Conservation (phyloP, 2,329 filamentous ascomycete genomes). For the Ceratocystis harringtonii region DNA sequence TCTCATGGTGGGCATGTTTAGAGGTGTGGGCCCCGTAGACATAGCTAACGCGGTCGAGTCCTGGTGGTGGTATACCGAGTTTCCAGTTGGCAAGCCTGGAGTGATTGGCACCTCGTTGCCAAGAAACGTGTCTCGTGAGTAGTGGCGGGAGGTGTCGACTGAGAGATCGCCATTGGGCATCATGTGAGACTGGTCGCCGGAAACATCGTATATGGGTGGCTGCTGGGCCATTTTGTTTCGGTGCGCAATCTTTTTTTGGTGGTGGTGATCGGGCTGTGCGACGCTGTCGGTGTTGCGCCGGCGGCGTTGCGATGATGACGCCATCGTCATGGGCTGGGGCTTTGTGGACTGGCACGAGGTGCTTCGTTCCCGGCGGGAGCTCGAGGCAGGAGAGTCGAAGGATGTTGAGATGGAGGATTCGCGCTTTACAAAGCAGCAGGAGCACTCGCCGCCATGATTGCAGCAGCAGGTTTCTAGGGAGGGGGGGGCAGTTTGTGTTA, state of each 20-base stretch:
- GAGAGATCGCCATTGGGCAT: not conserved
- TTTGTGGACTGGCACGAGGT: slow-evolving; percentile 16
- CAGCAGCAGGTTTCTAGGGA: slow-evolving; percentile 50
- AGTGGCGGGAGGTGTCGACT: not conserved
- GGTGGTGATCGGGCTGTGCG: slow-evolving; percentile 3
- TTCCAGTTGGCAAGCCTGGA: not conserved
- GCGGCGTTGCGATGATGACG: slow-evolving; percentile 12
- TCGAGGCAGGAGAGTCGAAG: slow-evolving; percentile 7
- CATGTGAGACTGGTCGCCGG: not conserved
- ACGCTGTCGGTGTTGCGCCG: slow-evolving; percentile 14
- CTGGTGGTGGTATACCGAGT: not conserved
- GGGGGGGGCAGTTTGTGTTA: not conserved
- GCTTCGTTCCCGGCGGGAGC: slow-evolving; percentile 14
- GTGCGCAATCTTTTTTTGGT: slow-evolving; percentile 3
- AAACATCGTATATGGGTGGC: not conserved
- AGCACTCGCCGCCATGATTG: slow-evolving; percentile 53
- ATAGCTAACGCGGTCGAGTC: not conserved
- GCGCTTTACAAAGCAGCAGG: slow-evolving; percentile 50
- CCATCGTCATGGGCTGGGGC: slow-evolving; percentile 8
- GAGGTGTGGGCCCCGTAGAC: slow-evolving; percentile 32
- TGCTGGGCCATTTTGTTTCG: slow-evolving; percentile 1
- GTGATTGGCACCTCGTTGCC: slow-evolving; percentile 6
- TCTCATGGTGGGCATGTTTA: slow-evolving; percentile 43
- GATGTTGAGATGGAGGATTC: slow-evolving; percentile 37
- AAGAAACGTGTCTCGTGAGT: not conserved